These are phyloP conservation scores for Rhodofomes roseus DNA, from an alignment of 1,284 basidiomycete species.

Conservation along the genomic window DNA sequence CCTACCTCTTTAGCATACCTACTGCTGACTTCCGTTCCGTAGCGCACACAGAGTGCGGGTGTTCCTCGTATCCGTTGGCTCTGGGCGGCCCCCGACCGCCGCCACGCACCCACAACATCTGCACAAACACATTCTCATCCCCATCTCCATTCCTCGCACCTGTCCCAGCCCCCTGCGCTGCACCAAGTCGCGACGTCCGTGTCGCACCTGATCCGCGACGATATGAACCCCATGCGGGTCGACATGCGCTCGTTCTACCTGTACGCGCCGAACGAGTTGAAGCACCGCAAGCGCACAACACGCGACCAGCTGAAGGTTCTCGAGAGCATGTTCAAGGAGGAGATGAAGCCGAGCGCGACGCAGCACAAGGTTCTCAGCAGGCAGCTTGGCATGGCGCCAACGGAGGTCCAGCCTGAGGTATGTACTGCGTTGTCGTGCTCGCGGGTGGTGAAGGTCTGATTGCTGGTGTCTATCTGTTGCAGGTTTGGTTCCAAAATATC, in stretches of 20 bases:
- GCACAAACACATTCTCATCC: constrained; percentile 17
- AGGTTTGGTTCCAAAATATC: constrained; percentile 92
- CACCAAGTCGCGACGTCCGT: constrained; percentile 35
- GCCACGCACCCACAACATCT: constrained; percentile 16
- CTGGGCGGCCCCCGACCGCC: constrained; percentile 4
- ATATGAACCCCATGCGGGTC: constrained; percentile 56
- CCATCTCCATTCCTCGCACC: constrained; percentile 13
- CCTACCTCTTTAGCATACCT: no score
- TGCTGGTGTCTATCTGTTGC: constrained; percentile 10
- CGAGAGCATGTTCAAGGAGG: constrained; percentile 79
- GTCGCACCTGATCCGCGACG: constrained; percentile 42
- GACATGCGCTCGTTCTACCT: constrained; percentile 75
- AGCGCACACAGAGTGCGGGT: no score
- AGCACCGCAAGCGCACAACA: constrained; percentile 85
- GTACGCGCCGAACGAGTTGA: constrained; percentile 85
- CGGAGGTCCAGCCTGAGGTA: constrained; percentile 93
- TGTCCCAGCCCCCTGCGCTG: constrained; percentile 14
- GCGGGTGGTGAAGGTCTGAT: not conserved
- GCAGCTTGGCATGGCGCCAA: constrained; percentile 85
- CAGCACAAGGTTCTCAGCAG: constrained; percentile 76
- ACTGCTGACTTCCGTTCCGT: no score
- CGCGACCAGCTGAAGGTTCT: constrained; percentile 81
- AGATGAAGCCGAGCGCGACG: constrained; percentile 86
- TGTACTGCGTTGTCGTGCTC: constrained; percentile 27
- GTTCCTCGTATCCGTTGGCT: not conserved